phyloP scores from a whole-genome alignment of 2,329 filamentous ascomycete species.

The Colletotrichum tropicale region DNA sequence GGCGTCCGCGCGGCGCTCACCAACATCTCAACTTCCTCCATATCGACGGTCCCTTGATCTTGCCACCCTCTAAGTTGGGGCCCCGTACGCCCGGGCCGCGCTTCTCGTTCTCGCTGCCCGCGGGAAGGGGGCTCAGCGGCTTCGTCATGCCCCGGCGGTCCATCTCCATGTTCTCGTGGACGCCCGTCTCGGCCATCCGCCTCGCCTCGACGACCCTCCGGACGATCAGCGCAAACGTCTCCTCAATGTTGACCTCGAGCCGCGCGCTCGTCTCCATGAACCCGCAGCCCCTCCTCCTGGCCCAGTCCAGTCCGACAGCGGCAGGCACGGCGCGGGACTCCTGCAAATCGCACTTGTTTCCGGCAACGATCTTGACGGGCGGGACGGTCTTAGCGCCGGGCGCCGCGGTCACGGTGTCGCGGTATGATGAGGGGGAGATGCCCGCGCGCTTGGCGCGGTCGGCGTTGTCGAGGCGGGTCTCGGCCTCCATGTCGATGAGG shows the following conservation, averaged over 20 bases:
- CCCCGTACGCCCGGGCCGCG: conserved; percentile 50
- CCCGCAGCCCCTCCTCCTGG: conserved; percentile 72
- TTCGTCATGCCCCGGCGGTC: conserved; percentile 61
- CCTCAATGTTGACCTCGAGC: conserved; percentile 86
- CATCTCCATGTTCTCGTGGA: conserved; percentile 44
- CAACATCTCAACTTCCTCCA: conserved; percentile 63
- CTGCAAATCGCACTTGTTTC: conserved; percentile 86
- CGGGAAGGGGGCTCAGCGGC: conserved; percentile 59
- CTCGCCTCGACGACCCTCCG: conserved; percentile 65
- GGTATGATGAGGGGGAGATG: conserved; percentile 32
- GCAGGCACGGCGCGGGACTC: conserved; percentile 72
- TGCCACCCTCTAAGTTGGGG: conserved; percentile 46
- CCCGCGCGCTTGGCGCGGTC: conserved; percentile 53
- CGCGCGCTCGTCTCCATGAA: conserved; percentile 91
- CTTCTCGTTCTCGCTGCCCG: conserved; percentile 43
- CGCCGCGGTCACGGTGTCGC: conserved; percentile 31
- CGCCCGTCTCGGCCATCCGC: conserved; percentile 52
- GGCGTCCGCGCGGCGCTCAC: conserved; percentile 32
- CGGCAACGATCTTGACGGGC: conserved; percentile 82
- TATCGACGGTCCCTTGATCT: conserved; percentile 49
- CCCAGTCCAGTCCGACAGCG: conserved; percentile 77
- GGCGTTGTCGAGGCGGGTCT: conserved; percentile 69
- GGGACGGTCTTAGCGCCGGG: conserved; percentile 59
- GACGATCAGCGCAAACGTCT: conserved; percentile 79
- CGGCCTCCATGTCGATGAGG: conserved; percentile 82